Evolutionary conservation across 345 rosid genomes (phyloP).

Genomic region (Camelina sativa): DNA sequence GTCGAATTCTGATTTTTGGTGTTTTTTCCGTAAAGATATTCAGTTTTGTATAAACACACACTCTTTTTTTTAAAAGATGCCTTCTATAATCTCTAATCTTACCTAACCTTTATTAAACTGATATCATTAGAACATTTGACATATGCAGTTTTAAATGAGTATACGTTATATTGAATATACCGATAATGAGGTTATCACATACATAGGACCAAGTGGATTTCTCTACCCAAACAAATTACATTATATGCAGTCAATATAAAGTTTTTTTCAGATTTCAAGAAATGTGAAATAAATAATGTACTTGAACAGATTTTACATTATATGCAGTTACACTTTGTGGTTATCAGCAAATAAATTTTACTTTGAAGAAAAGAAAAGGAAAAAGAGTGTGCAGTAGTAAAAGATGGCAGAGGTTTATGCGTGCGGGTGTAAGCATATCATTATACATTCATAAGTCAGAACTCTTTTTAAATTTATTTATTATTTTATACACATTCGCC

Average conservation of each 20-base stretch:
- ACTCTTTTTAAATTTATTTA: constrained; percentile 17
- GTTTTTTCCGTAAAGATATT: neutral
- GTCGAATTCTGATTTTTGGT: neutral
- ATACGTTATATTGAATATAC: constrained; percentile 3
- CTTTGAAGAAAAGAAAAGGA: constrained; percentile 36
- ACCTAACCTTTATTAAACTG: neutral
- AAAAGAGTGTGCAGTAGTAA: constrained; percentile 45
- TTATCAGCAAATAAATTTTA: constrained; percentile 29
- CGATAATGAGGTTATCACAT: constrained; percentile 1
- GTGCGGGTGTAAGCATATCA: constrained; percentile 49
- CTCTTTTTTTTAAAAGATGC: too few relatives aligned
- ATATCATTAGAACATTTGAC: neutral
- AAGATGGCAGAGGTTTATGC: constrained; percentile 48
- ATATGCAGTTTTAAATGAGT: neutral
- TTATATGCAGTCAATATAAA: neutral
- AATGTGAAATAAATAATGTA: constrained; percentile 12
- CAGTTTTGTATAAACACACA: neutral
- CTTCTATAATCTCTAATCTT: neutral
- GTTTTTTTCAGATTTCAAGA: constrained; percentile 34
- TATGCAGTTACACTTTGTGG: constrained; percentile 22
- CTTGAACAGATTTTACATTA: neutral
- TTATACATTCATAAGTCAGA: constrained; percentile 46
- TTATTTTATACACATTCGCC: constrained; percentile 41
- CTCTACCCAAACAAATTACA: neutral
- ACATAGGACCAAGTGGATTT: neutral